Evolutionary conservation across 148 eudicot species (phyloP).

Genomic region (Gaultheria prostrata): DNA sequence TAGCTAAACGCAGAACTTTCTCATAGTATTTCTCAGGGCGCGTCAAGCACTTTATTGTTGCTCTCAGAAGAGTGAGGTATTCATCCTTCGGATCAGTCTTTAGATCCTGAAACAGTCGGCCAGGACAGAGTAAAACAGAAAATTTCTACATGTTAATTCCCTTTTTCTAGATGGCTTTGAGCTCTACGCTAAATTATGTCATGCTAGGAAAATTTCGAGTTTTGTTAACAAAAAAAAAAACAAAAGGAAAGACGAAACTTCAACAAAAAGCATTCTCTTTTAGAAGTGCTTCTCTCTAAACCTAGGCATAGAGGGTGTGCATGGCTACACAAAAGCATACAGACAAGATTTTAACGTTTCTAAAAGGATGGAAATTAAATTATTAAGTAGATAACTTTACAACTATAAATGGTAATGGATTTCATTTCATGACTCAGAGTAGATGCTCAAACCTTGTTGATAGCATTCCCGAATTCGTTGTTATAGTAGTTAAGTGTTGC

Average conservation of each 20-base stretch:
- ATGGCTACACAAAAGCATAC: neutral
- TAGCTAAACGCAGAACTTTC: conserved; percentile 71
- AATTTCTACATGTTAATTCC: too few relatives aligned
- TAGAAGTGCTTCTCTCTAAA: neutral
- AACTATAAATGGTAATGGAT: neutral
- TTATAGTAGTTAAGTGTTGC: conserved; percentile 86
- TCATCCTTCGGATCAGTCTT: conserved; percentile 69
- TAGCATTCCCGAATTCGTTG: conserved; percentile 63
- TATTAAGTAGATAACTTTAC: neutral
- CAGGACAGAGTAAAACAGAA: neutral
- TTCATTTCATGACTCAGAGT: neutral
- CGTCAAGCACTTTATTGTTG: conserved; percentile 74
- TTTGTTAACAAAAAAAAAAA: neutral
- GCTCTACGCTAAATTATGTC: neutral
- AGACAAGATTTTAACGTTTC: neutral
- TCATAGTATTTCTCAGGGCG: conserved; percentile 77
- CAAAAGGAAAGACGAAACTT: neutral
- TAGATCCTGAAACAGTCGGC: conserved; percentile 47
- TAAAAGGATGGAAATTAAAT: neutral
- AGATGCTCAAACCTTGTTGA: conserved; percentile 56
- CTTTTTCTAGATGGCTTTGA: neutral
- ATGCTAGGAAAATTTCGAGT: neutral
- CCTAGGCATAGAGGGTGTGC: neutral
- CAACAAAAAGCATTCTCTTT: neutral
- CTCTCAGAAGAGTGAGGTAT: conserved; percentile 60